A percentile compares a stretch with the other conserved stretches of the same genome.
These are phyloP conservation scores for Middelhovenomyces tepae DNA, from an alignment of 805 yeast species.

Conservation along the genomic window DNA sequence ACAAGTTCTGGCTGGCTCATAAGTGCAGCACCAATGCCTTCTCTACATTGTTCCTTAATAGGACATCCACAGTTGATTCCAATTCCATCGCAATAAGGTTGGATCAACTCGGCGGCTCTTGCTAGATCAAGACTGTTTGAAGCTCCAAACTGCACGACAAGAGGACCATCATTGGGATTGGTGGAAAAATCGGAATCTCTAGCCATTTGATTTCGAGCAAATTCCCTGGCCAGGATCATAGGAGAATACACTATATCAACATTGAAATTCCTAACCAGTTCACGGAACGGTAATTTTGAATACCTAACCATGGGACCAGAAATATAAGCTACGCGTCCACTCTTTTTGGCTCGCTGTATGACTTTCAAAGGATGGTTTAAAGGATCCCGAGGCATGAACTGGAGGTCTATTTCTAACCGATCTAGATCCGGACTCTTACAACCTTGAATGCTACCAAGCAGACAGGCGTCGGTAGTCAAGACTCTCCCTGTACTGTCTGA, in stretches of 20 bases:
- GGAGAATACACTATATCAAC: slow-evolving; percentile 88
- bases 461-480: too few species aligned
- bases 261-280: slow-evolving; percentile 60
- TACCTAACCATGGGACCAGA: slow-evolving; percentile 98
- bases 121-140: slow-evolving; percentile 74
- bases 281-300: slow-evolving; percentile 87
- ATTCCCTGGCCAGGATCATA: slow-evolving; percentile 93
- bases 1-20: slow-evolving; percentile 78
- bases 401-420: too few species aligned
- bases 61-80: slow-evolving; percentile 98
- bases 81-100: slow-evolving; percentile 84
- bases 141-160: slow-evolving; percentile 86
- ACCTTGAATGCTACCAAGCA: too few species aligned
- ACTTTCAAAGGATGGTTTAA: slow-evolving; percentile 46
- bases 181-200: slow-evolving; percentile 80
- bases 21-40: slow-evolving; percentile 95
- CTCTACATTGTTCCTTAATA: slow-evolving; percentile 85
- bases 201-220: slow-evolving; percentile 76
- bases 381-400: too few species aligned
- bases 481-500: too few species aligned
- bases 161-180: slow-evolving; percentile 55
- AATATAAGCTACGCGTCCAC: slow-evolving; percentile 49
- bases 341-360: slow-evolving; percentile 37
- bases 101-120: slow-evolving; percentile 80
- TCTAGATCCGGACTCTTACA: too few species aligned